Base-by-base conservation (phyloP, 2,329 filamentous ascomycete genomes). In the Ophiostoma sp. region DNA sequence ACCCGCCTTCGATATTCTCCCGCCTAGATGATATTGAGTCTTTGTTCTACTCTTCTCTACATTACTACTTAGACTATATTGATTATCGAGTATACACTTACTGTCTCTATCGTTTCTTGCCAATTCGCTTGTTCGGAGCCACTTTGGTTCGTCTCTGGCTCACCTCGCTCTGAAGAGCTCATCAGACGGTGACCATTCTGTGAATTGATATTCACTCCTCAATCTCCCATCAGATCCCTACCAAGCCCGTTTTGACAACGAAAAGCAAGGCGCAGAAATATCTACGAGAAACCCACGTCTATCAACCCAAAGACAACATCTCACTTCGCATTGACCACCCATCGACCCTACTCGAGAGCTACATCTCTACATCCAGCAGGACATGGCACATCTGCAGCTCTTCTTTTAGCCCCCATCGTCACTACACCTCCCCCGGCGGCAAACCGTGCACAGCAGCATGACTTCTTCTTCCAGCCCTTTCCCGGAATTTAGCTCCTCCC, bases 401-500 rank as follows among this genome's bases (percentile, higher is more conserved):
- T 18, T 52, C 47, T 11, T 60, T 47, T 60, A 63, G 16, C 47
- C 52, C 49, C 40, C 16, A 16, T n/a, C 47, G 42, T 55, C 68
- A 44, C 45, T 16, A 27, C 58, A 27, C 40, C 44, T 8, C 14
- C 2, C 63, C 11, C 41, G 14, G 55, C 40, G 60, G 4, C 6
- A 16, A 42, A 16, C 7, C 7, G 18, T 6, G 5, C 14, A 1
- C 41, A 36, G 9, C 55, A 68, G 66, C 14, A 63, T 65, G 63
- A 14, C 68, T 5, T 44, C 42, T 2, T 60, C 18, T 2, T 70
- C 68, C 2, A 72, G 71, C 14, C 68, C 71, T 1, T 72, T 60
- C 36, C 71, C 71, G 4, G 71, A 70, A 41, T 55, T 71, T 27
- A 72, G 71, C n/a, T 41, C 71, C 0, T 69, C 66, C 9, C 55